phyloP scores from a whole-genome alignment of 1,139 yeast genomes.

The Kluyveromyces sp. region DNA sequence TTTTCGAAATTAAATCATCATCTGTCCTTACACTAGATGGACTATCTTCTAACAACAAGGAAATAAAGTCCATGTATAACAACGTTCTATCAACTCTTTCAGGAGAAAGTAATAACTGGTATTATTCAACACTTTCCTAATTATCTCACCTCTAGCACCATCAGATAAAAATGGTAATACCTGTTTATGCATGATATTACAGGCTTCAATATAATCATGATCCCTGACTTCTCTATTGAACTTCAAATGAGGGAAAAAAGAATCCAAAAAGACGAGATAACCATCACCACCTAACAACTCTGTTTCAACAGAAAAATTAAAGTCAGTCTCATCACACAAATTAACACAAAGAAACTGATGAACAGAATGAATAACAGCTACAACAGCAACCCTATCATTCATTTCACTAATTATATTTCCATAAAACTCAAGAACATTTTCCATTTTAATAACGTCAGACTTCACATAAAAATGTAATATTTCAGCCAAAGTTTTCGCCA shows the following conservation, averaged over 20 bases:
- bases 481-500: constrained; percentile 32
- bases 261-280: constrained; percentile 21
- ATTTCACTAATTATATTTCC: constrained; percentile 25
- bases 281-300: constrained; percentile 20
- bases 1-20: constrained; percentile 18
- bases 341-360: constrained; percentile 28
- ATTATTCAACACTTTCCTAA: constrained; percentile 12
- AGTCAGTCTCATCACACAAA: constrained; percentile 17
- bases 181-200: too few relatives aligned
- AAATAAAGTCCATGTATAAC: neutral
- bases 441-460: constrained; percentile 13
- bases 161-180: too few relatives aligned
- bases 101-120: neutral
- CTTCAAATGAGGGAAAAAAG: constrained; percentile 8
- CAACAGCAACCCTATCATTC: constrained; percentile 20
- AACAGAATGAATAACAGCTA: constrained; percentile 31
- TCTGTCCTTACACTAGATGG: constrained; percentile 9
- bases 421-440: constrained; percentile 24
- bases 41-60: constrained; percentile 10
- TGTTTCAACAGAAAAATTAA: too few relatives aligned
- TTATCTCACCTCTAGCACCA: constrained; percentile 14
- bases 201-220: too few relatives aligned
- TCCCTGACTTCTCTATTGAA: too few relatives aligned
- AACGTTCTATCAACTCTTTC: neutral
- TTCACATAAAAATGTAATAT: constrained; percentile 20